phyloP scores from a whole-genome alignment of 768 basidiomycete genomes.

The Serpula lacrymans region DNA sequence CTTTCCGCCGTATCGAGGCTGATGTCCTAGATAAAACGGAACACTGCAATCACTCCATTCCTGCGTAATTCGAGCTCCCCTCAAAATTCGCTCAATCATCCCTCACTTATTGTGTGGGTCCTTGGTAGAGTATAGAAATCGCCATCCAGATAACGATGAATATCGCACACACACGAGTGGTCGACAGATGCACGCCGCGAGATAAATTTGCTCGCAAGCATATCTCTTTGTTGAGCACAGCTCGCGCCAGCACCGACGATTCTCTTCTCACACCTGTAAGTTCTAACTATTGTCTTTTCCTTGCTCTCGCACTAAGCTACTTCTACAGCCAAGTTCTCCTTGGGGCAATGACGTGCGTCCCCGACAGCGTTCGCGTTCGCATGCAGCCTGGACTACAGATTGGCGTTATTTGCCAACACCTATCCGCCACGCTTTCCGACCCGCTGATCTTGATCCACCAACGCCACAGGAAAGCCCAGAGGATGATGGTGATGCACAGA shows the following conservation, averaged over 20 bases:
- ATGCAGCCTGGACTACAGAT: constrained; percentile 27
- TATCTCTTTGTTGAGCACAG: constrained; percentile 21
- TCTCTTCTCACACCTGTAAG: constrained; percentile 20
- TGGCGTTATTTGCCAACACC: constrained; percentile 30
- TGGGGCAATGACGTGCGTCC: constrained; percentile 14
- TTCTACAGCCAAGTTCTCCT: constrained; percentile 14
- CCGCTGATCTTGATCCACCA: constrained; percentile 29
- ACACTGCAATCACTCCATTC: too few relatives aligned
- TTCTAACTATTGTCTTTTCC: background rate
- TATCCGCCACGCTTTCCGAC: constrained; percentile 31
- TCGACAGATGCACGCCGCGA: constrained; percentile 32
- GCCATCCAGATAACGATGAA: too few relatives aligned
- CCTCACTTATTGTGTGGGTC: too few relatives aligned
- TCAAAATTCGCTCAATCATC: too few relatives aligned
- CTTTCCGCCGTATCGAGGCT: too few relatives aligned
- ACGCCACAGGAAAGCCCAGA: constrained; percentile 24
- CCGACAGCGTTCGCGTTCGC: constrained; percentile 28
- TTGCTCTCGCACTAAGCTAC: constrained; percentile 7
- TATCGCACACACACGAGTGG: constrained; percentile 21
- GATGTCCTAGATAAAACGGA: too few relatives aligned
- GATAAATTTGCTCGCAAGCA: constrained; percentile 31
- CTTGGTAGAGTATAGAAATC: too few relatives aligned
- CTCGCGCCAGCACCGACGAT: constrained; percentile 26
- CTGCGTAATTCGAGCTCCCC: too few relatives aligned
- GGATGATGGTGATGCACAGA: constrained; percentile 26